Base-by-base conservation (phyloP, 345 rosid genomes). In the Eucalyptus cloeziana region DNA sequence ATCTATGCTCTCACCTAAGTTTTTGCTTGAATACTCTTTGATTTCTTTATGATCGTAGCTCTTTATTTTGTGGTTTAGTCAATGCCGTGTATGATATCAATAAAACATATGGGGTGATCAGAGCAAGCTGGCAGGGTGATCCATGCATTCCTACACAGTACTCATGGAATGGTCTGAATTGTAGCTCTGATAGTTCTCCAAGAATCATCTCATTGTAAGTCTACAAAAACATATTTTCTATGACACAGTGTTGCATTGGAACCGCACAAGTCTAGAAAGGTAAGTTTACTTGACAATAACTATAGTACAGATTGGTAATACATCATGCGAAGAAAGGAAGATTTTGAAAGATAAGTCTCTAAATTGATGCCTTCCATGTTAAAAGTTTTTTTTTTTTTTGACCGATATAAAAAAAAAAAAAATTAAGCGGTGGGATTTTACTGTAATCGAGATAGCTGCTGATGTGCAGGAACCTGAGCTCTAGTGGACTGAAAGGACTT, bases 401-500 rank as follows among this genome's bases (percentile, higher is more conserved):
- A 49, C 49, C 1, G 49, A 11, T 10, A n/a, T n/a, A n/a, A n/a
- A n/a, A n/a, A n/a, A n/a, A 49, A 47, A 49, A 47, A 49, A 49
- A 49, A 4, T 40, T 58, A 16, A 56, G 27, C 2, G 5, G 30
- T 5, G 64, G 64, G 64, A 25, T 58, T 58, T 24, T 58, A 58
- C 7, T 58, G n/a, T 58, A 0, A 24, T 58, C 2, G 0, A 5
- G 33, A 0, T 62, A 30, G 33, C 71, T 13, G 37, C 33, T 1
- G 13, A 85, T 30, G 64, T 88, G 87, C 52, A 95, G 96, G 89
- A 93, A 96, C 89, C 90, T 95, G 62, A 92, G 92, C 83, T 93
- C 96, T 37, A 93, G 94, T 45, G 93, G 93, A 22, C 89, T 95
- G 92, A 88, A 79, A 2, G 96, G 97, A 83, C 87, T 31, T 21